Conservation (phyloP, 352 stramenopile species). For the Pythium brassicae region DNA sequence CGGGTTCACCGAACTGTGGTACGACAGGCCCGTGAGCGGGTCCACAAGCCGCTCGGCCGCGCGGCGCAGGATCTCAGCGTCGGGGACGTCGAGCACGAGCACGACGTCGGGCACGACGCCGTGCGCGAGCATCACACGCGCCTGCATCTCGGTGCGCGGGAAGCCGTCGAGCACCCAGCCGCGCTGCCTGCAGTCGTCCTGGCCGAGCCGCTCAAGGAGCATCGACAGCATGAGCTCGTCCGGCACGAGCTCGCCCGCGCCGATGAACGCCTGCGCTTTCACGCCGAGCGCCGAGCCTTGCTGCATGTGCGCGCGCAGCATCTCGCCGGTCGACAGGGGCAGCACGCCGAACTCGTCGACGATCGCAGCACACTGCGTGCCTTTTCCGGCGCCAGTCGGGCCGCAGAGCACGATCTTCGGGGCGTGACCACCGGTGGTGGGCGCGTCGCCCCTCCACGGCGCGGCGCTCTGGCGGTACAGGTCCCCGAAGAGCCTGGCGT, state of each 20-base stretch:
- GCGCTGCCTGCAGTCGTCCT: constrained; percentile 80
- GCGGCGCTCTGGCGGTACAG: constrained; percentile 41
- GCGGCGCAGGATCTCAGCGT: constrained; percentile 84
- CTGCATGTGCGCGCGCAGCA: constrained; percentile 87
- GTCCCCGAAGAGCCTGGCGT: constrained; percentile 56
- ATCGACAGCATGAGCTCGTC: constrained; percentile 92
- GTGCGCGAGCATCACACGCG: constrained; percentile 76
- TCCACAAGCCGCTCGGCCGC: constrained; percentile 79
- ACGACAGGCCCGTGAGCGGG: constrained; percentile 66
- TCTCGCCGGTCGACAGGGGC: constrained; percentile 91
- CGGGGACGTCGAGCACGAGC: constrained; percentile 89
- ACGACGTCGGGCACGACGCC: constrained; percentile 86
- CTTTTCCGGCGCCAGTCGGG: constrained; percentile 92
- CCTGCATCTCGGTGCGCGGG: constrained; percentile 89
- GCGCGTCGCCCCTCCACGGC: constrained; percentile 4
- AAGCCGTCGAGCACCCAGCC: constrained; percentile 96
- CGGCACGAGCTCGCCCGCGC: constrained; percentile 84
- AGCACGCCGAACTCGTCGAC: constrained; percentile 86
- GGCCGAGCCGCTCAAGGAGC: constrained; percentile 66
- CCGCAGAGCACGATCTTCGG: constrained; percentile 87
- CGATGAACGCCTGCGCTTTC: constrained; percentile 87
- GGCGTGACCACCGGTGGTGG: constrained; percentile 15
- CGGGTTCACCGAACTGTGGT: constrained; percentile 77
- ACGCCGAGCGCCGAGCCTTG: constrained; percentile 44
- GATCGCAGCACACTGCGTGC: constrained; percentile 92